Percentiles rank a stretch among this genome's conserved stretches.
These are phyloP conservation scores for Isoetes taiwanensis DNA, from an alignment of 75 land plant genomes.

Conservation along the genomic window DNA sequence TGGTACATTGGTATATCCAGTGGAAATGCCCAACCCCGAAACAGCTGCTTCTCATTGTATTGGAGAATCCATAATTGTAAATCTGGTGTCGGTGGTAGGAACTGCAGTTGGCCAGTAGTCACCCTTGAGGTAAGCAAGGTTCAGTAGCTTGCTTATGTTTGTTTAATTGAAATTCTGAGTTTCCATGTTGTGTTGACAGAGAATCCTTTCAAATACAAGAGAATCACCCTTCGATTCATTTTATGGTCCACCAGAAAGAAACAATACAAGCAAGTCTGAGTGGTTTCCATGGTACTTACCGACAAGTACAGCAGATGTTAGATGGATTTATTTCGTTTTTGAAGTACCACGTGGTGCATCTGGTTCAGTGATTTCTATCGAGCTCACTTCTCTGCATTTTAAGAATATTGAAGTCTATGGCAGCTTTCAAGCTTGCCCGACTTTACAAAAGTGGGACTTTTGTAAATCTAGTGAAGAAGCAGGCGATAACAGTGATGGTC, in stretches of 20 bases:
- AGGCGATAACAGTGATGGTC: not conserved
- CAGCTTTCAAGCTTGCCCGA: conserved; percentile 53
- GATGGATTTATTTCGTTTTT: conserved; percentile 55
- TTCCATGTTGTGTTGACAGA: conserved; percentile 7
- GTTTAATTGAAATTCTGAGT: not conserved
- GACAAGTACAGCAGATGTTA: conserved; percentile 16
- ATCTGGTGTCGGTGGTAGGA: conserved; percentile 32
- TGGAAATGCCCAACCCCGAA: conserved; percentile 12
- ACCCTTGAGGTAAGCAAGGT: conserved; percentile 36
- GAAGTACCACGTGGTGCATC: conserved; percentile 65
- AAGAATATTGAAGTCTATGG: conserved; percentile 39
- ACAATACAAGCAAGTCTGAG: not conserved
- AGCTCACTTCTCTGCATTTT: conserved; percentile 18
- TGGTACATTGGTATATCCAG: conserved; percentile 44
- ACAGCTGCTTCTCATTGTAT: conserved; percentile 36
- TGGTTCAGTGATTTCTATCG: conserved; percentile 50
- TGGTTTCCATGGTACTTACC: conserved; percentile 35
- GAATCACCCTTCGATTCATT: conserved; percentile 51
- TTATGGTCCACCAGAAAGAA: conserved; percentile 31
- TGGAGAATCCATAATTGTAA: conserved; percentile 37
- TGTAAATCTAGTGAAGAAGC: conserved; percentile 17
- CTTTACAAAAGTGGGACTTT: conserved; percentile 47
- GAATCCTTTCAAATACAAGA: conserved; percentile 9
- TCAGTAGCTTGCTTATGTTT: not conserved
- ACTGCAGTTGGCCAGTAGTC: conserved; percentile 32